Base-by-base conservation (phyloP, 2,329 filamentous ascomycete genomes). In the Plenodomus biglobosus region DNA sequence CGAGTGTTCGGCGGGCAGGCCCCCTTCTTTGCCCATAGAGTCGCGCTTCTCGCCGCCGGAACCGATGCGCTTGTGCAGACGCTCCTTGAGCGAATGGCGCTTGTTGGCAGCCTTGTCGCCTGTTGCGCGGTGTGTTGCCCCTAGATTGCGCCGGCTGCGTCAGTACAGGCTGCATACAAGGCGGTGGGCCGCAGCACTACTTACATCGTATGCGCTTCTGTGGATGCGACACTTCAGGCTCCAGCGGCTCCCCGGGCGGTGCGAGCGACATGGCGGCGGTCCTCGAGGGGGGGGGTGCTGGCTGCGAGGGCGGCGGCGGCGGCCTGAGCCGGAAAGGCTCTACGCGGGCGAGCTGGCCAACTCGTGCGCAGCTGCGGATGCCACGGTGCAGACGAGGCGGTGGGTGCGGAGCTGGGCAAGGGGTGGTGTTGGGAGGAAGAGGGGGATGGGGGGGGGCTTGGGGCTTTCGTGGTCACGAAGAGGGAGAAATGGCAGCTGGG, bases 51-150 rank as follows among this genome's bases (percentile, higher is more conserved):
- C 87, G 58, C 74, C 80, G 59, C 75, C 80, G 50, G 81, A 82
- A 47, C 75, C 75, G 53, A 77, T 76, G 63, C 79, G 76, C 65
- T 82, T 85, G 69, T 89, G 83, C 55, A 85, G 78, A 61, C 91
- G 86, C 64, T 88, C 85, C 64, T 94, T 83, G 55, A 97, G 85
- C 38, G 89, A 94, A 48, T 86, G 77, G 55, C 94, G 85, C 79
- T 96, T 97, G 69, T 83, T 80, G 60, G 81, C 79, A 56, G 87
- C 90, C 69, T 85, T 88, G 67, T 85, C 82, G 63, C 88, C 84
- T 13, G 85, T 85, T 72, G 88, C 83, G 70, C 90, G 89, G 66
- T 92, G 89, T n/a, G 94, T 97, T 16, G 94, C 92, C 94, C 94
- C 50, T 53, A 30, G 18, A 27, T 6, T 13, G 38, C 16, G 40